Evolutionary conservation across 495 filamentous ascomycete genomes (phyloP).

Genomic region (Hypomontagnella submonticulosa): DNA sequence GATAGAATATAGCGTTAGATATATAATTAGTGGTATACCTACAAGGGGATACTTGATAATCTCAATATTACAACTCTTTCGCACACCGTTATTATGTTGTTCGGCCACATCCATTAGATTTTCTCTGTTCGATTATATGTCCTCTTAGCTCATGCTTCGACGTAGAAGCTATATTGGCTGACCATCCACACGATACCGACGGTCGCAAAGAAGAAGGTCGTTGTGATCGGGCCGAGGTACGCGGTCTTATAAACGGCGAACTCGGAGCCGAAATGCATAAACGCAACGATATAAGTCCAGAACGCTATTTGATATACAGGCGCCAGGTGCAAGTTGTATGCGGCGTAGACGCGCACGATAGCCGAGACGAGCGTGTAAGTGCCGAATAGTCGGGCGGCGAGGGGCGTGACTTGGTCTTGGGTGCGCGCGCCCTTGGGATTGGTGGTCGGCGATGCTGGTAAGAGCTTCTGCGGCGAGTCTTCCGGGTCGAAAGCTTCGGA

Average conservation of each 20-base stretch:
- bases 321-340: slow-evolving; percentile 80
- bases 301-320: slow-evolving; percentile 80
- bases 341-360: slow-evolving; percentile 83
- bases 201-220: slow-evolving; percentile 78
- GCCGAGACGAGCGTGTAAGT: slow-evolving; percentile 86
- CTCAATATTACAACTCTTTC: background rate
- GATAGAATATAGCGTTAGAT: slow-evolving; percentile 9
- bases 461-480: slow-evolving; percentile 55
- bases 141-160: slow-evolving; percentile 46
- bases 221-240: slow-evolving; percentile 72
- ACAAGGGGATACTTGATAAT: background rate
- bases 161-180: slow-evolving; percentile 73
- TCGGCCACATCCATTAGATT: background rate
- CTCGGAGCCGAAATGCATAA: slow-evolving; percentile 83
- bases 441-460: slow-evolving; percentile 52
- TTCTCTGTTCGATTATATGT: background rate
- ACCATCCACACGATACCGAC: slow-evolving; percentile 84
- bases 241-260: slow-evolving; percentile 79
- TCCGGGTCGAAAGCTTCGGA: slow-evolving; percentile 55
- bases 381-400: slow-evolving; percentile 86
- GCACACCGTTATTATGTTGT: background rate
- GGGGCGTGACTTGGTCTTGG: slow-evolving; percentile 69
- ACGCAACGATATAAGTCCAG: slow-evolving; percentile 83
- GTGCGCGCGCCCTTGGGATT: slow-evolving; percentile 61
- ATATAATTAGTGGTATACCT: slow-evolving; percentile 11